Evolutionary conservation across 805 yeast genomes (phyloP).

Genomic region (Metschnikowia santaceciliae): DNA sequence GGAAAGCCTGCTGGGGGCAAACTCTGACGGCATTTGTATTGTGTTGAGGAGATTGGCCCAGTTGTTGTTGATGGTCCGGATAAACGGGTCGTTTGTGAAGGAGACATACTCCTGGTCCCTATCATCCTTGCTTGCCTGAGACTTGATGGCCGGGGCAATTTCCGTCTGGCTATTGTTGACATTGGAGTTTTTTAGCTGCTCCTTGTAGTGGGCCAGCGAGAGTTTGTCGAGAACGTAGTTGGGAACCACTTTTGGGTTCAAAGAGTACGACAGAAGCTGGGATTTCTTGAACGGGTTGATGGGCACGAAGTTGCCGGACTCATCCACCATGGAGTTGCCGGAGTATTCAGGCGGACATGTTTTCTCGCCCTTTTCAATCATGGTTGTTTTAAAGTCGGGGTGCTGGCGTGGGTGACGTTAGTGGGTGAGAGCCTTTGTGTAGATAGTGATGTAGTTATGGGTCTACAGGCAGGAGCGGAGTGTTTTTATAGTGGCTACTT

Average conservation of each 20-base stretch:
- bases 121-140: slow-evolving; percentile 10
- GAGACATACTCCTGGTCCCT: slow-evolving; percentile 32
- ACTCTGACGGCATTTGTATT: slow-evolving; percentile 41
- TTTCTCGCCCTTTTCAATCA: slow-evolving; percentile 1
- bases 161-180: slow-evolving; percentile 21
- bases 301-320: slow-evolving; percentile 11
- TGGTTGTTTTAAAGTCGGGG: not conserved
- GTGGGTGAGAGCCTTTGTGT: slow-evolving; percentile 3
- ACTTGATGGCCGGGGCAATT: slow-evolving; percentile 6
- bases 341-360: not conserved
- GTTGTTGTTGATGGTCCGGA: slow-evolving; percentile 38
- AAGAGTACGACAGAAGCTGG: slow-evolving; percentile 30
- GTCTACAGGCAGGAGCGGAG: slow-evolving; percentile 2
- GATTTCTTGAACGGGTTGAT: slow-evolving; percentile 26
- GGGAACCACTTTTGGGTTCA: slow-evolving; percentile 44
- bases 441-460: slow-evolving; percentile 1
- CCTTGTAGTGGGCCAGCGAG: slow-evolving; percentile 39
- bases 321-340: slow-evolving; percentile 9
- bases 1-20: slow-evolving; percentile 26
- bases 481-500: not conserved
- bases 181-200: slow-evolving; percentile 31
- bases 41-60: slow-evolving; percentile 52
- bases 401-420: not conserved
- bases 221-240: slow-evolving; percentile 61
- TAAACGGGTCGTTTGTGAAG: slow-evolving; percentile 37